phyloP scores from a whole-genome alignment of 805 yeast species.

The Helenozyma baotianmanensis region DNA sequence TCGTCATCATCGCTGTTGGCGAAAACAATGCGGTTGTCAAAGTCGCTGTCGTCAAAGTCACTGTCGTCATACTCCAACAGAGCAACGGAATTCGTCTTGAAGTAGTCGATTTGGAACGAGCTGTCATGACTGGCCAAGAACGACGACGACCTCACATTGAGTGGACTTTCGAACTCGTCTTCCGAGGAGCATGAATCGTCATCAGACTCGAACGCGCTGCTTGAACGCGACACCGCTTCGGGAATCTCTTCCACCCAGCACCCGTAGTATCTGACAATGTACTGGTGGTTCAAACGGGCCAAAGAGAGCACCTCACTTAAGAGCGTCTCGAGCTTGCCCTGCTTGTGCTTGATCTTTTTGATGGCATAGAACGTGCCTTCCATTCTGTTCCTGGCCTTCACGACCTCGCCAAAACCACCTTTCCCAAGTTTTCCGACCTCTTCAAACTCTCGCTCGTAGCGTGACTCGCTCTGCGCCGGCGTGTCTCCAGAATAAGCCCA shows the following conservation, averaged over 20 bases:
- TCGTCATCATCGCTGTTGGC: slow-evolving; percentile 20
- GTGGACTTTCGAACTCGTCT: slow-evolving; percentile 19
- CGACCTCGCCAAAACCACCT: slow-evolving; percentile 98
- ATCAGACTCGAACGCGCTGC: slow-evolving; percentile 16
- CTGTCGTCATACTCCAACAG: slow-evolving; percentile 42
- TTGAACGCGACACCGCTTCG: slow-evolving; percentile 9
- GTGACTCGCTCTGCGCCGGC: slow-evolving; percentile 15
- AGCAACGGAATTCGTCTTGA: slow-evolving; percentile 56
- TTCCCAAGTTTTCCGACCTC: slow-evolving; percentile 87
- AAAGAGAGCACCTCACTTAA: slow-evolving; percentile 87
- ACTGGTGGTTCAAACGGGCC: slow-evolving; percentile 90
- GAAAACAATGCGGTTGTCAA: slow-evolving; percentile 29
- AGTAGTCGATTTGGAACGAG: slow-evolving; percentile 54
- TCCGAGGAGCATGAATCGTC: slow-evolving; percentile 13
- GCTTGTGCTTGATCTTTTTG: slow-evolving; percentile 81
- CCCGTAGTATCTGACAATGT: slow-evolving; percentile 92
- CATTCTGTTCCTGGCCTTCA: slow-evolving; percentile 87
- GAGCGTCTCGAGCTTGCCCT: slow-evolving; percentile 73
- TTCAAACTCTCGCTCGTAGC: slow-evolving; percentile 92
- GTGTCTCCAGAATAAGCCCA: no score
- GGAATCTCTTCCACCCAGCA: slow-evolving; percentile 90
- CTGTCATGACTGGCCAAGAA: slow-evolving; percentile 16
- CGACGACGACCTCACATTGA: slow-evolving; percentile 18
- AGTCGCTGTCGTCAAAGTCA: slow-evolving; percentile 25
- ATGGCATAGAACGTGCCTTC: slow-evolving; percentile 96